Conservation (phyloP, 352 stramenopile species). For the Phytopythium litorale region DNA sequence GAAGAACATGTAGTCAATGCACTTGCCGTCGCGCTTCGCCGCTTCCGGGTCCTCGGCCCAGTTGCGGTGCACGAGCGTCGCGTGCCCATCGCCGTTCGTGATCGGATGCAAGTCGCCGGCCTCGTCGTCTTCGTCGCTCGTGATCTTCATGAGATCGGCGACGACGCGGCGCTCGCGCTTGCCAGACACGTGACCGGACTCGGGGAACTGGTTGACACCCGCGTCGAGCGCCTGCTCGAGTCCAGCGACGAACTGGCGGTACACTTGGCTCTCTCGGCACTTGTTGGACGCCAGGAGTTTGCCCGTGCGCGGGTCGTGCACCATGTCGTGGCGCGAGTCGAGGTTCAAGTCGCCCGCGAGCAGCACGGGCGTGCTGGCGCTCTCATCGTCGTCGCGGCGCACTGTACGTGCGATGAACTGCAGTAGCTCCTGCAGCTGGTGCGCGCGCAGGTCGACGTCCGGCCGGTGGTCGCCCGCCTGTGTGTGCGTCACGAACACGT, state of each 20-base stretch:
- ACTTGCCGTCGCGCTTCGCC: slow-evolving; percentile 65
- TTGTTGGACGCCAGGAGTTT: slow-evolving; percentile 17
- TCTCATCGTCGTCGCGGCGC: slow-evolving; percentile 11
- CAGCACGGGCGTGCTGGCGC: slow-evolving; percentile 48
- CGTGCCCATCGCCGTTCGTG: slow-evolving; percentile 80
- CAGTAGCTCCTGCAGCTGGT: slow-evolving; percentile 62
- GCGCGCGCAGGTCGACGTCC: slow-evolving; percentile 49
- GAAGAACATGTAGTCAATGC: slow-evolving; percentile 87
- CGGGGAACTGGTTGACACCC: not conserved
- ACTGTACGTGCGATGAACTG: slow-evolving; percentile 51
- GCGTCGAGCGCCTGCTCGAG: slow-evolving; percentile 35
- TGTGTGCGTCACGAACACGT: slow-evolving; percentile 87
- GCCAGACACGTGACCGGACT: slow-evolving; percentile 1
- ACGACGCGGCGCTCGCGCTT: slow-evolving; percentile 21
- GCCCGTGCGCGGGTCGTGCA: slow-evolving; percentile 27
- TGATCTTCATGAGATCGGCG: slow-evolving; percentile 65
- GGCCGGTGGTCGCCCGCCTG: slow-evolving; percentile 53
- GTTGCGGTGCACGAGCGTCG: slow-evolving; percentile 42
- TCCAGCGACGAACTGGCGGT: slow-evolving; percentile 50
- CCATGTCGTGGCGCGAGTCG: slow-evolving; percentile 67
- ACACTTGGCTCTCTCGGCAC: slow-evolving; percentile 58
- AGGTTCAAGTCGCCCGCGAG: slow-evolving; percentile 82
- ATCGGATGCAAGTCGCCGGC: slow-evolving; percentile 54
- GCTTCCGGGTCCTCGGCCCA: slow-evolving; percentile 26
- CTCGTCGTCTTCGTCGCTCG: slow-evolving; percentile 8